These are phyloP conservation scores for Suhomyces sp. DNA, from an alignment of 805 yeast species.

Conservation along the genomic window DNA sequence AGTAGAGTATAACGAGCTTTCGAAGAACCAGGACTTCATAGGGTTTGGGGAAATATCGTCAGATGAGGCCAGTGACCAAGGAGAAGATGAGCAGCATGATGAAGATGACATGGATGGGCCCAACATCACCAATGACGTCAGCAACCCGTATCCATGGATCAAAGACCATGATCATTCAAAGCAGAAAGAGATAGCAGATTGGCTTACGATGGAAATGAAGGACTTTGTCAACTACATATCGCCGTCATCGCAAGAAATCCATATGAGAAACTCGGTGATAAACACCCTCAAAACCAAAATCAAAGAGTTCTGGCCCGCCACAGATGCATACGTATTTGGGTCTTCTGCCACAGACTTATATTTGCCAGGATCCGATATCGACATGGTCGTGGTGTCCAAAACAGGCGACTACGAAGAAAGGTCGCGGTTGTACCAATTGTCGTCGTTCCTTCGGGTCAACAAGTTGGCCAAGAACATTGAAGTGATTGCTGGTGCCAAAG, in stretches of 20 bases:
- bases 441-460: slow-evolving; percentile 61
- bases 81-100: slow-evolving; percentile 25
- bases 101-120: slow-evolving; percentile 10
- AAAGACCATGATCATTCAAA: slow-evolving; percentile 72
- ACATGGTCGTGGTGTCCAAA: slow-evolving; percentile 77
- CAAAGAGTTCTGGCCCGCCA: slow-evolving; percentile 66
- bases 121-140: slow-evolving; percentile 23
- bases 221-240: slow-evolving; percentile 85
- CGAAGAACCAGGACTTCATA: slow-evolving; percentile 51
- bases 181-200: slow-evolving; percentile 75
- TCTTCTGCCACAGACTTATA: slow-evolving; percentile 92
- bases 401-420: slow-evolving; percentile 59
- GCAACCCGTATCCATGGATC: slow-evolving; percentile 66
- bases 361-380: slow-evolving; percentile 93
- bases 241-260: slow-evolving; percentile 74
- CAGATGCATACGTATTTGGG: slow-evolving; percentile 84
- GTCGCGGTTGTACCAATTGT: slow-evolving; percentile 65
- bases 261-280: slow-evolving; percentile 63
- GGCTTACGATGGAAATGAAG: slow-evolving; percentile 81
- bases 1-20: slow-evolving; percentile 30
- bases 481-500: slow-evolving; percentile 86
- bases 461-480: slow-evolving; percentile 70
- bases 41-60: slow-evolving; percentile 53
- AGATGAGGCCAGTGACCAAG: slow-evolving; percentile 25
- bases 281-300: slow-evolving; percentile 52